Evolutionary conservation across 441 rosid species (phyloP), one percentile per base, ranked within the genome.

Genomic region (Gossypium laxum): DNA sequence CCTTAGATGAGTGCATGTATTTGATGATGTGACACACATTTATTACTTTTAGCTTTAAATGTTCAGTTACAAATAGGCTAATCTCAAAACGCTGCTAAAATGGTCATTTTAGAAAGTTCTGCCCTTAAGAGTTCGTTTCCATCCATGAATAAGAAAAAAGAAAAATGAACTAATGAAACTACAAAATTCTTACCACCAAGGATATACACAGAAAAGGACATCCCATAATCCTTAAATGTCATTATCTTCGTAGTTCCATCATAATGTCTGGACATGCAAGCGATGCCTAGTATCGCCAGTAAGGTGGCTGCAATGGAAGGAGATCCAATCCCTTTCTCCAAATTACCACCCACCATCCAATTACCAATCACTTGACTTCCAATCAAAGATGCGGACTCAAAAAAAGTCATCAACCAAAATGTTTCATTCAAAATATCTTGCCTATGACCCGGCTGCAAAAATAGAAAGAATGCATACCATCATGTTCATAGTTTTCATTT

Each of bases 361-460:
- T 92, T 94, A 1, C 85, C 78, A 62, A 92, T 87, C 71, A 85
- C 82, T 81, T 92, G 98, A 80, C 91, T 84, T 79, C 89, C 91
- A 61, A 90, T 81, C 41, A 86, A 84, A 56, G 91, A 80, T 45
- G 82, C 91, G 14, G 97, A 87, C 84, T 92, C 98, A 11, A 90
- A 81, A 69, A 90, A 88, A 59, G 87, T 84, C 98, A 94, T 92
- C 60, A 90, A 78, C 99, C 98, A 90, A 75, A 92, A 92, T 19
- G 88, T 87, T 62, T 89, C 96, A 58, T 76, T 87, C 77, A 92
- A 80, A 64, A 82, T 75, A 63, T 90, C 96, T 76, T 86, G 91
- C 65, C 92, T 78, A 71, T 84, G 91, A 66, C 96, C 96, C 84
- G 79, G 88, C 98, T 94, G 88, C 80, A 84, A 77, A 74, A 54